phyloP scores from a whole-genome alignment of 2,329 filamentous ascomycete species.

The Penicillium crustosum region DNA sequence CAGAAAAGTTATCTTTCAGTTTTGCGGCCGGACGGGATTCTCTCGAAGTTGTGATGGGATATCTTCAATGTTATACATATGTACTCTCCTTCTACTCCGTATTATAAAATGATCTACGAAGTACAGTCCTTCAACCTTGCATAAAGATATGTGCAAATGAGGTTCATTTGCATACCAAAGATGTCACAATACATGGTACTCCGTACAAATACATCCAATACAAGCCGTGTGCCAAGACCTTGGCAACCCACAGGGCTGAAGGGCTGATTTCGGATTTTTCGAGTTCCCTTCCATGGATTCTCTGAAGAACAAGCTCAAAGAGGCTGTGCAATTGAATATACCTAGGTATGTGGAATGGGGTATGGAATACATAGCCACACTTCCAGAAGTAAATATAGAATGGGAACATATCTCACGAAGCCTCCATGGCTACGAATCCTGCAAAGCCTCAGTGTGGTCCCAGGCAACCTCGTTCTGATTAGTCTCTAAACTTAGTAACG shows the following conservation, averaged over 20 bases:
- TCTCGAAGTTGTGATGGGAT: no score
- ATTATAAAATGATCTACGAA: not conserved
- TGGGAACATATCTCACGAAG: not conserved
- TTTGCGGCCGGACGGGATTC: no score
- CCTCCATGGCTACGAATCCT: not conserved
- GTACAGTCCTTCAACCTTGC: not conserved
- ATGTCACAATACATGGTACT: slow-evolving; percentile 4
- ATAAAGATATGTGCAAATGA: not conserved
- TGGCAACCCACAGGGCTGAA: slow-evolving; percentile 22
- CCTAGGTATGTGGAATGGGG: no score
- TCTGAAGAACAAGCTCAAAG: not conserved
- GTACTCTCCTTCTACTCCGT: not conserved
- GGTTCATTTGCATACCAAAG: no score
- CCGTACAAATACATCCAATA: slow-evolving; percentile 7
- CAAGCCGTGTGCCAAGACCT: slow-evolving; percentile 20
- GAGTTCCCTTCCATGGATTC: no score
- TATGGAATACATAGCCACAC: not conserved
- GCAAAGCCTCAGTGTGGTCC: slow-evolving; percentile 2
- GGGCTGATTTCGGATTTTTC: not conserved
- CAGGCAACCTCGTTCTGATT: slow-evolving; percentile 25
- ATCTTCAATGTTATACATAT: no score
- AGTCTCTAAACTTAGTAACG: slow-evolving; percentile 17
- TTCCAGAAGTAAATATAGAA: not conserved
- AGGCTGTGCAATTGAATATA: not conserved
- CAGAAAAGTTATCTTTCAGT: no score